A percentile compares a stretch with the other conserved stretches of the same genome.
Conservation (phyloP, 1,284 basidiomycete species). For the Athelia psychrophila region DNA sequence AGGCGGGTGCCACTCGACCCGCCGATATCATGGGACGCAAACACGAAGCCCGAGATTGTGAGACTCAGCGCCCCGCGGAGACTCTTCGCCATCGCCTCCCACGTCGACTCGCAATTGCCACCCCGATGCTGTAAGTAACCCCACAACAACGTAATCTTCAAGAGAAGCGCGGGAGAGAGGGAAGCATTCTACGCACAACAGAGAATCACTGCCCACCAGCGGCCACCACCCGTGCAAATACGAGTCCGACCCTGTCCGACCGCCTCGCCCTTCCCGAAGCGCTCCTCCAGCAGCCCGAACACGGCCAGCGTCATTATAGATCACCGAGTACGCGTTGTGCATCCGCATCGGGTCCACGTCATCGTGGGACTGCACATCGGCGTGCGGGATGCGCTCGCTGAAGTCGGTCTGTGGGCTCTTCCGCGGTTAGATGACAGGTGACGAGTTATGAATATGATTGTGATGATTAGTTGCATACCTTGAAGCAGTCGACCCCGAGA, state of each 20-base stretch:
- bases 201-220: constrained; percentile 54
- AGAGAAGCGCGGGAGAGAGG: no score
- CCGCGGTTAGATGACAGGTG: constrained; percentile 9
- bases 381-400: constrained; percentile 37
- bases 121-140: constrained; percentile 68
- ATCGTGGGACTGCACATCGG: constrained; percentile 47
- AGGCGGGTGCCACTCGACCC: constrained; percentile 71
- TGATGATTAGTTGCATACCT: constrained; percentile 41
- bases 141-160: no score
- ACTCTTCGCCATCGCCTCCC: constrained; percentile 76
- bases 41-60: constrained; percentile 67
- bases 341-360: constrained; percentile 48
- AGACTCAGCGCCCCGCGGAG: constrained; percentile 66
- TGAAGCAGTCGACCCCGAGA: constrained; percentile 70
- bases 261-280: constrained; percentile 49
- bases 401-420: constrained; percentile 59
- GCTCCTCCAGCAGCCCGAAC: constrained; percentile 45
- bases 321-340: constrained; percentile 51
- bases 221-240: constrained; percentile 56
- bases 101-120: constrained; percentile 76
- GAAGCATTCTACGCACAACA: constrained; percentile 23
- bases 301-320: constrained; percentile 62
- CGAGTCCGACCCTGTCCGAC: no score
- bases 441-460: no score
- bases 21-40: constrained; percentile 74